phyloP scores from a whole-genome alignment of 768 basidiomycete species.

The Galerina sulciceps region DNA sequence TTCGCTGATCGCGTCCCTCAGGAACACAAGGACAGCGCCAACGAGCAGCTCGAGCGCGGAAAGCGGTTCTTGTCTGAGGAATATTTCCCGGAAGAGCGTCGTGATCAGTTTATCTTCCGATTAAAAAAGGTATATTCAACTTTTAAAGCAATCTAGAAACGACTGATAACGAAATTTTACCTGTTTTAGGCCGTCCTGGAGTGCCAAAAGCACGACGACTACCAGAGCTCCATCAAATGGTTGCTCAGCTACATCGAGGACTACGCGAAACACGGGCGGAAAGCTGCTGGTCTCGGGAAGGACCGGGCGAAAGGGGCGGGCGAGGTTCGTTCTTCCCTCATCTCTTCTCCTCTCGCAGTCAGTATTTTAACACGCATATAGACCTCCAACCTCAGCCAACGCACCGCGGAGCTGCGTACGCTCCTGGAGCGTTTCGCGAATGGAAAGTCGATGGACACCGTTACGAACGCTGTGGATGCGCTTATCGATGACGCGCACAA shows the following conservation, averaged over 20 bases:
- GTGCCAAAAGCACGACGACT: conserved; percentile 91
- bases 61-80: conserved; percentile 78
- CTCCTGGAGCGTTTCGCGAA: conserved; percentile 93
- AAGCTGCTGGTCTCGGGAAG: conserved; percentile 21
- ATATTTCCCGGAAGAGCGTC: conserved; percentile 87
- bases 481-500: conserved; percentile 75
- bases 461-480: conserved; percentile 71
- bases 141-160: not conserved
- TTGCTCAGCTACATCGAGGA: conserved; percentile 64
- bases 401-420: conserved; percentile 69
- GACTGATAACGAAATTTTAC: not conserved
- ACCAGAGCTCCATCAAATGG: conserved; percentile 83
- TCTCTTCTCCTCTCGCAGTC: not conserved
- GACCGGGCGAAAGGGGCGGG: conserved; percentile 23
- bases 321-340: conserved; percentile 24
- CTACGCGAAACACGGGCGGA: conserved; percentile 58
- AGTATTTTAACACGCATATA: conserved; percentile 19
- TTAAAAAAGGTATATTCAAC: conserved; percentile 76
- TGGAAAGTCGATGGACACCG: conserved; percentile 61
- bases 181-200: conserved; percentile 75
- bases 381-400: conserved; percentile 60
- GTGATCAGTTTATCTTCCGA: conserved; percentile 92
- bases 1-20: conserved; percentile 63
- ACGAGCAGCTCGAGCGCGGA: conserved; percentile 59
- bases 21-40: conserved; percentile 62